Percentiles rank a stretch among this genome's conserved stretches.
Evolutionary conservation across 2,329 filamentous ascomycete species (phyloP).

Genomic region (Phoma herbarum): DNA sequence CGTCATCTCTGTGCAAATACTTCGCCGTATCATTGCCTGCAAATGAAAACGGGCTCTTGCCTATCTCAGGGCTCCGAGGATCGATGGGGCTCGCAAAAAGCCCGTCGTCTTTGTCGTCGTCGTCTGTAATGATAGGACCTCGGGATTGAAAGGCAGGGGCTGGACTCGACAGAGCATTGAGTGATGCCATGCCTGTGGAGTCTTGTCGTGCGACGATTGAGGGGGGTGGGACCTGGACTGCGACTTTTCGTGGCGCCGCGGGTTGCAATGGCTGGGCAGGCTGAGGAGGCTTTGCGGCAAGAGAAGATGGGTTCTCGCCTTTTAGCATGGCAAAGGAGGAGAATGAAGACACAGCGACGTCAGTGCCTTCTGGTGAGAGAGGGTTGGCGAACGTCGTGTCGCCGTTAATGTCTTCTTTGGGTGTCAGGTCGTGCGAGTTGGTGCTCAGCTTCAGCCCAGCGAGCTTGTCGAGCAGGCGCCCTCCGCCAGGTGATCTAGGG

Average conservation of each 20-base stretch:
- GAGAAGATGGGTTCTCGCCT: slow-evolving; percentile 52
- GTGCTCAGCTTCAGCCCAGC: slow-evolving; percentile 81
- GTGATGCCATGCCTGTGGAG: slow-evolving; percentile 53
- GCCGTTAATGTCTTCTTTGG: slow-evolving; percentile 45
- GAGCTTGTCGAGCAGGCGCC: slow-evolving; percentile 79
- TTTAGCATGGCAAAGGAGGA: slow-evolving; percentile 66
- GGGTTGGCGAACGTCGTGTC: slow-evolving; percentile 53
- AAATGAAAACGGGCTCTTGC: slow-evolving; percentile 80
- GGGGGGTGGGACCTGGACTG: slow-evolving; percentile 48
- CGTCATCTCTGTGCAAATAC: slow-evolving; percentile 42
- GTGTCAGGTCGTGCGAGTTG: slow-evolving; percentile 69
- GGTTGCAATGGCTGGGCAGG: slow-evolving; percentile 34
- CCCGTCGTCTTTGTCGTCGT: slow-evolving; percentile 74
- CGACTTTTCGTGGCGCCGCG: slow-evolving; percentile 43
- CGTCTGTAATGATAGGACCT: slow-evolving; percentile 37
- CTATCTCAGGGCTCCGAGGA: slow-evolving; percentile 85
- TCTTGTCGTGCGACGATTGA: slow-evolving; percentile 53
- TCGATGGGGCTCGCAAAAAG: slow-evolving; percentile 89
- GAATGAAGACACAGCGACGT: slow-evolving; percentile 66
- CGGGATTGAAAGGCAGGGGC: slow-evolving; percentile 43
- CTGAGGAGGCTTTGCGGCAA: slow-evolving; percentile 56
- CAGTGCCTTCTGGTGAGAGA: slow-evolving; percentile 69
- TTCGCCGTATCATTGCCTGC: slow-evolving; percentile 46
- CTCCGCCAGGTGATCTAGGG: slow-evolving; percentile 69
- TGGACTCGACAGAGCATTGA: slow-evolving; percentile 55